Evolutionary conservation across 768 basidiomycete species (phyloP).

Genomic region (Trametes maxima): DNA sequence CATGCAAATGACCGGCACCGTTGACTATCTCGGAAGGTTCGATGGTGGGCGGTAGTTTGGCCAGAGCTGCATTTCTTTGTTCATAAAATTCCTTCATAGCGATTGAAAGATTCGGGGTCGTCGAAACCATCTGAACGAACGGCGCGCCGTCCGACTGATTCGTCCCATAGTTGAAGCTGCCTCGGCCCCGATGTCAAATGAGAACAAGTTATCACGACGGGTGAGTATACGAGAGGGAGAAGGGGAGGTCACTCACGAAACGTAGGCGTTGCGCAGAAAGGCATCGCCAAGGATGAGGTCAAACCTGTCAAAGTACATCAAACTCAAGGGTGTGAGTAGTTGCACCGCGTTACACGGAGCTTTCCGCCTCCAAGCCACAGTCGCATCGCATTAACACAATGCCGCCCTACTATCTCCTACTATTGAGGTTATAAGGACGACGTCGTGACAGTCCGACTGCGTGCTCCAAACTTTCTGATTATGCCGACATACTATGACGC

Average conservation of each 20-base stretch:
- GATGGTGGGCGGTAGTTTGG: constrained; percentile 1
- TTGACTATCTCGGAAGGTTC: neutral
- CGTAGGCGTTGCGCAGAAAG: constrained; percentile 40
- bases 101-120: constrained; percentile 19
- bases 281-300: constrained; percentile 38
- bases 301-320: constrained; percentile 17
- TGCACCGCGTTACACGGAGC: too few relatives aligned
- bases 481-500: too few relatives aligned
- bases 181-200: neutral
- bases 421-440: too few relatives aligned
- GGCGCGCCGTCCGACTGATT: constrained; percentile 22
- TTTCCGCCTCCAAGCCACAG: too few relatives aligned
- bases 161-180: constrained; percentile 31
- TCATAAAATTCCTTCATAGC: constrained; percentile 29
- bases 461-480: too few relatives aligned
- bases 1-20: too few relatives aligned
- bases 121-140: constrained; percentile 37
- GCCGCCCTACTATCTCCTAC: too few relatives aligned
- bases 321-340: constrained; percentile 23
- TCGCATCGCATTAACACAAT: too few relatives aligned
- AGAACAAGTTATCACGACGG: neutral
- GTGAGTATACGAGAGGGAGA: too few relatives aligned
- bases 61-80: constrained; percentile 21
- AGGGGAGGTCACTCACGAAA: constrained; percentile 25
- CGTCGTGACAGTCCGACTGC: too few relatives aligned